These are phyloP conservation scores for Colletotrichum sp. DNA, from an alignment of 2,329 filamentous ascomycete species.

Conservation along the genomic window DNA sequence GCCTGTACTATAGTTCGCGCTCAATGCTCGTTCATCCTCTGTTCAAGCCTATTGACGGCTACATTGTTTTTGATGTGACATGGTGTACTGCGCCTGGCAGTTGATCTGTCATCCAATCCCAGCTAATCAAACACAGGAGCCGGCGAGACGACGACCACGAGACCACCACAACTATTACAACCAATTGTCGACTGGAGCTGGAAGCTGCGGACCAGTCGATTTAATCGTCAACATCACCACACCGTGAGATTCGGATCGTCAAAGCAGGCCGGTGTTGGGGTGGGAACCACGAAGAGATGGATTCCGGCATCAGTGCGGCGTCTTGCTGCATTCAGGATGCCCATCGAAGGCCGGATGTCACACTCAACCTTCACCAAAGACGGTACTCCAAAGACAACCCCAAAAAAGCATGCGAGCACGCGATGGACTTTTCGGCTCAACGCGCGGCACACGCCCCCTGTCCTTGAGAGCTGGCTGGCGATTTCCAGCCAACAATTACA, in stretches of 20 bases:
- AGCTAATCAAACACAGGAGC: neutral
- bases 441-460: neutral
- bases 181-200: neutral
- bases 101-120: neutral
- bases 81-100: neutral
- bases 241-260: neutral
- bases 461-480: neutral
- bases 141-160: neutral
- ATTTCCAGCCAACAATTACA: neutral
- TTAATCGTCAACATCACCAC: neutral
- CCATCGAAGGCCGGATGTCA: neutral
- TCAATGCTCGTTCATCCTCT: constrained; percentile 25
- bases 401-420: neutral
- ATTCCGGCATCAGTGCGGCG: neutral
- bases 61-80: neutral
- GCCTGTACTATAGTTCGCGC: constrained; percentile 21
- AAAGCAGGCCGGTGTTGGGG: neutral
- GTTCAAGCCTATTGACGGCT: neutral
- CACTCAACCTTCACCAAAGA: neutral
- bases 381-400: neutral
- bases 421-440: neutral
- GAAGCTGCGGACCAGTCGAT: neutral
- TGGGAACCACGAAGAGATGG: neutral
- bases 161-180: neutral
- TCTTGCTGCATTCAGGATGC: neutral